Base-by-base conservation (phyloP, 2,329 filamentous ascomycete species). In the Davidsoniella eucalypti region DNA sequence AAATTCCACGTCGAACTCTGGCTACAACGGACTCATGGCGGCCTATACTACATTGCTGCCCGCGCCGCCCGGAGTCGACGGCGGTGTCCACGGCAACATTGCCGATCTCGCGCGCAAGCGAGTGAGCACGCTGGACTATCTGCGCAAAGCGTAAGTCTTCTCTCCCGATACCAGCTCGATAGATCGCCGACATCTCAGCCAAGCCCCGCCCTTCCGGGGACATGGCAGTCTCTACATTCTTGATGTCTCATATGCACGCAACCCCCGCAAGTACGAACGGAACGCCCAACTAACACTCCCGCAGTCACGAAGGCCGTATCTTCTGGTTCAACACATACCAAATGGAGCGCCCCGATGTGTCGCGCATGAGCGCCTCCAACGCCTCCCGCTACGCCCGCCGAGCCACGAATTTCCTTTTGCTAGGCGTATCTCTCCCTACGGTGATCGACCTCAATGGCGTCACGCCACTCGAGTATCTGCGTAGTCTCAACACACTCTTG, bases 261-360 rank as follows among this genome's bases (percentile, higher is more conserved):
- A 3, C 14, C 10, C 9, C 40, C 33, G 6, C 21, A n/a, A 9
- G 12, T 16, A 42, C 29, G 5, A 9, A 17, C 16, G 14, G 9
- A 41, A 21, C 12, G 41, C 12, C 9, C 45, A 26, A 40, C 49
- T 46, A 23, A 37, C 25, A 36, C 17, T 18, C 12, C 33, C 21
- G 26, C 26, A 94, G 87, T 25, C 88, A 98, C 61, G 87, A 95
- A 66, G 88, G 90, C 54, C 81, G 87, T 52, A 80, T 94, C 40
- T 96, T 94, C 69, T 96, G 92, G 88, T 95, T 96, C 71, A 95
- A 95, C 67, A 95, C 92, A 0, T 78, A 94, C 54, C 83, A 94
- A 60, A 94, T 94, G 65, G 85, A 87, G 56, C 84, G 86, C 59
- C 65, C 76, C 26, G 87, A 94, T 63, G 73, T 96, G 33, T 69